Percentiles rank a stretch among this genome's conserved stretches.
These are phyloP conservation scores for Mortierella antarctica DNA, from an alignment of 192 early-diverging fungal species.

Conservation along the genomic window DNA sequence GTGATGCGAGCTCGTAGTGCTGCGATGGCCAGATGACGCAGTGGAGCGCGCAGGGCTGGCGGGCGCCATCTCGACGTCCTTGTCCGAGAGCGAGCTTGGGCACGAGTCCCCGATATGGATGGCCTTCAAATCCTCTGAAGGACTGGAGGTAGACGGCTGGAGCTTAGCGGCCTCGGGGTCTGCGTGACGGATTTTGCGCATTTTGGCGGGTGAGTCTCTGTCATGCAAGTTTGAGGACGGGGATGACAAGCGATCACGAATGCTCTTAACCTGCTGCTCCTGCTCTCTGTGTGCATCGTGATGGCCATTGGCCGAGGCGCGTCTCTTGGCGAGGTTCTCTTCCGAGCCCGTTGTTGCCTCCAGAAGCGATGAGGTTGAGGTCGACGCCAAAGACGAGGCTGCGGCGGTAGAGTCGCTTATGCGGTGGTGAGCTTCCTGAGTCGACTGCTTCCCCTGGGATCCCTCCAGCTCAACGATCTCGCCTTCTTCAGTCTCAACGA, in stretches of 20 bases:
- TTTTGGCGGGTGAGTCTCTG: constrained; percentile 53
- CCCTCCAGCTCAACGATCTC: constrained; percentile 39
- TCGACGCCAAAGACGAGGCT: not conserved
- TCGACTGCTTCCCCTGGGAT: constrained; percentile 11
- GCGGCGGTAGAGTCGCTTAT: not conserved
- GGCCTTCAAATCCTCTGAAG: constrained; percentile 38
- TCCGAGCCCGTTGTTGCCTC: constrained; percentile 3
- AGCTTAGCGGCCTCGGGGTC: constrained; percentile 34
- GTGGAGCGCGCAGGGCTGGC: constrained; percentile 32
- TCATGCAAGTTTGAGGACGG: constrained; percentile 49
- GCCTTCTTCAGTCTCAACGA: constrained; percentile 49
- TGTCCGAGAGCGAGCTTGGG: constrained; percentile 1
- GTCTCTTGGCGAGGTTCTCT: constrained; percentile 35
- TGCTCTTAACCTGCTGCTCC: constrained; percentile 55
- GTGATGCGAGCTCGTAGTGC: constrained; percentile 30
- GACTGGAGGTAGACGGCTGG: constrained; percentile 39
- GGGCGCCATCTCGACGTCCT: constrained; percentile 39
- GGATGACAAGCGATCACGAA: constrained; percentile 52
- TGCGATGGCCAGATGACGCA: constrained; percentile 30
- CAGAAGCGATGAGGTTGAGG: not conserved
- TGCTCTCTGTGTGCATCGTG: constrained; percentile 22
- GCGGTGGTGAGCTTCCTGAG: constrained; percentile 5
- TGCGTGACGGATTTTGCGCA: constrained; percentile 54
- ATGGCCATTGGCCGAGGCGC: constrained; percentile 8
- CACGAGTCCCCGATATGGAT: constrained; percentile 30